A percentile compares a stretch with the other conserved stretches of the same genome.
phyloP scores from a whole-genome alignment of 345 rosid genomes.

The Lepidium africanum region DNA sequence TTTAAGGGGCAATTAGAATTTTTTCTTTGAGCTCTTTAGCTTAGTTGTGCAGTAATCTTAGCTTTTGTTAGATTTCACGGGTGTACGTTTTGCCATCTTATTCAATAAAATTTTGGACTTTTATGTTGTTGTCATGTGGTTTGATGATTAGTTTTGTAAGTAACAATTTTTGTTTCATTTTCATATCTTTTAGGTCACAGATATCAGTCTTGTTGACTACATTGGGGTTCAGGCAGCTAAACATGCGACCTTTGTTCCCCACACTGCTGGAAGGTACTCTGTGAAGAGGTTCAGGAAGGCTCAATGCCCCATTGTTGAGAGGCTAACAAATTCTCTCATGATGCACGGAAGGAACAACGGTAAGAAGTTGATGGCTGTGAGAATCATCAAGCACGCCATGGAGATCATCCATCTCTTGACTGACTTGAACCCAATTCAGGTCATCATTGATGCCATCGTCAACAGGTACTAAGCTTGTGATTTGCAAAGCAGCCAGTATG shows the following conservation, averaged over 20 bases:
- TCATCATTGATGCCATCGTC: constrained; percentile 65
- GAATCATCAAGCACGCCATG: constrained; percentile 71
- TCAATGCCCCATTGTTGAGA: constrained; percentile 77
- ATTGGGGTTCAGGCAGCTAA: constrained; percentile 54
- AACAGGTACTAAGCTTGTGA: constrained; percentile 42
- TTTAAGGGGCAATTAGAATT: not conserved
- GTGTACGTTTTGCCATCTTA: not conserved
- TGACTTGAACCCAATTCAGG: constrained; percentile 75
- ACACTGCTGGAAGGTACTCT: constrained; percentile 82
- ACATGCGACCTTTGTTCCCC: constrained; percentile 72
- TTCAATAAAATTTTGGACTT: not conserved
- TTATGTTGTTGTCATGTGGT: not conserved
- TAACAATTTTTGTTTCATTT: not conserved
- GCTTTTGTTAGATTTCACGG: not conserved
- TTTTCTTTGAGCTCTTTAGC: not conserved
- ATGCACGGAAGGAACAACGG: constrained; percentile 88
- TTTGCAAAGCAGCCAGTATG: not conserved
- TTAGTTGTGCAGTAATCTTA: not conserved
- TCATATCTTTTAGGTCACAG: constrained; percentile 36
- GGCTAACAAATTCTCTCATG: constrained; percentile 85
- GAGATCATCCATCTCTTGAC: constrained; percentile 65
- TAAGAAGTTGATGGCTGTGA: constrained; percentile 69
- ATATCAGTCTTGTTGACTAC: constrained; percentile 56
- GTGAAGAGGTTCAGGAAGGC: constrained; percentile 84
- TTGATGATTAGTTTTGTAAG: not conserved